A percentile compares a stretch with the other conserved stretches of the same genome.
These are phyloP conservation scores for Fistulinella cinereoalba DNA, from an alignment of 1,284 basidiomycete species.

Conservation along the genomic window DNA sequence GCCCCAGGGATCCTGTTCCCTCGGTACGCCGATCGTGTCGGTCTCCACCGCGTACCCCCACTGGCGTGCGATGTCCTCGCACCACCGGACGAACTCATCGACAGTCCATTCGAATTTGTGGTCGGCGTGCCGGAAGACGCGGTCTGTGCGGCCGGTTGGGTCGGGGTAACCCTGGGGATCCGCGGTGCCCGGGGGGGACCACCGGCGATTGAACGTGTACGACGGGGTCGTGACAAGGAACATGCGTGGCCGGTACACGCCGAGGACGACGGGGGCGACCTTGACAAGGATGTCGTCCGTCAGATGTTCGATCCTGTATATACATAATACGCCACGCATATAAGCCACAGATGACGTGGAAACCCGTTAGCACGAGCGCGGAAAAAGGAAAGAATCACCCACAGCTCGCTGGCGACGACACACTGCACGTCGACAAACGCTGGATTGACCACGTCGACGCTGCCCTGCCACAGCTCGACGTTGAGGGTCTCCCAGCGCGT, in stretches of 20 bases:
- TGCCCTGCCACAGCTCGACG: conserved; percentile 80
- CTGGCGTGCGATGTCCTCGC: conserved; percentile 52
- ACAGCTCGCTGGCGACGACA: conserved; percentile 87
- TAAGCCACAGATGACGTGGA: too few relatives aligned
- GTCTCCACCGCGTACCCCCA: conserved; percentile 74
- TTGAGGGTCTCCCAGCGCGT: conserved; percentile 73
- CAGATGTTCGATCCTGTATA: conserved; percentile 84
- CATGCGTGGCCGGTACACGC: conserved; percentile 76
- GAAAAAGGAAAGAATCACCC: too few relatives aligned
- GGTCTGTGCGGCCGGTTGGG: conserved; percentile 70
- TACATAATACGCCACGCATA: too few relatives aligned
- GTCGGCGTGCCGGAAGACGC: conserved; percentile 77
- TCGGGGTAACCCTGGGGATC: conserved; percentile 65
- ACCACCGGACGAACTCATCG: conserved; percentile 79
- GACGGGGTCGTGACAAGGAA: conserved; percentile 89
- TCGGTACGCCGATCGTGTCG: conserved; percentile 53
- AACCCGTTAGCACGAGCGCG: too few relatives aligned
- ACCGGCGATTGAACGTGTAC: conserved; percentile 86
- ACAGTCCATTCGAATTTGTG: conserved; percentile 94
- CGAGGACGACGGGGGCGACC: conserved; percentile 82
- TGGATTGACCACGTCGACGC: conserved; percentile 73
- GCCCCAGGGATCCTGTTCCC: conserved; percentile 65
- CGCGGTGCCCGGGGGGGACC: conserved; percentile 56
- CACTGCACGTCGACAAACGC: conserved; percentile 76
- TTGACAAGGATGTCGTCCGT: conserved; percentile 62